These are phyloP conservation scores for Ceratobasidium sp. DNA, from an alignment of 1,284 basidiomycete species.

Conservation along the genomic window DNA sequence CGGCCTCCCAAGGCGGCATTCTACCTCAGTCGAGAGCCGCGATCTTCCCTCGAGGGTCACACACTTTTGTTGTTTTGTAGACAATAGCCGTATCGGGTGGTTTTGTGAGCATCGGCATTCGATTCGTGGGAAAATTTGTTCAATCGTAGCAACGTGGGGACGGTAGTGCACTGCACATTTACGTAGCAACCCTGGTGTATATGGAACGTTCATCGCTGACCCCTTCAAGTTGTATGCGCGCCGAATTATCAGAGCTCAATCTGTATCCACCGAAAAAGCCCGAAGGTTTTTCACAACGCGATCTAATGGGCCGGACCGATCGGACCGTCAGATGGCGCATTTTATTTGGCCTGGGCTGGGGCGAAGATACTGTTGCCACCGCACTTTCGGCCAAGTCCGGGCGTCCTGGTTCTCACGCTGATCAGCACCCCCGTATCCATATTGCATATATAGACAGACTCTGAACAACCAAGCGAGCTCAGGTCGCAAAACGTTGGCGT, in stretches of 20 bases:
- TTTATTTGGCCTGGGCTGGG: constrained; percentile 9
- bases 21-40: constrained; percentile 41
- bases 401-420: not conserved
- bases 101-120: not conserved
- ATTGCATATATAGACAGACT: not conserved
- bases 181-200: not conserved
- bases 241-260: not conserved
- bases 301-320: constrained; percentile 20
- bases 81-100: constrained; percentile 13
- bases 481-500: constrained; percentile 10
- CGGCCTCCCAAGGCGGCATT: not conserved
- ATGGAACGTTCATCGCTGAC: constrained; percentile 1
- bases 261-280: not conserved
- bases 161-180: not conserved
- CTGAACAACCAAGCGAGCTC: not conserved
- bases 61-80: constrained; percentile 9
- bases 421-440: not conserved
- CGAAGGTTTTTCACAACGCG: not conserved
- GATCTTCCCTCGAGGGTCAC: constrained; percentile 1
- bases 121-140: constrained; percentile 5
- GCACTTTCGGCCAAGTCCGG: not conserved
- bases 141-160: constrained; percentile 10
- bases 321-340: constrained; percentile 19
- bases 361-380: not conserved
- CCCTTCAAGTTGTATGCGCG: not conserved